Base-by-base conservation (phyloP, 2,329 filamentous ascomycete genomes). In the Trichoderma sp. region DNA sequence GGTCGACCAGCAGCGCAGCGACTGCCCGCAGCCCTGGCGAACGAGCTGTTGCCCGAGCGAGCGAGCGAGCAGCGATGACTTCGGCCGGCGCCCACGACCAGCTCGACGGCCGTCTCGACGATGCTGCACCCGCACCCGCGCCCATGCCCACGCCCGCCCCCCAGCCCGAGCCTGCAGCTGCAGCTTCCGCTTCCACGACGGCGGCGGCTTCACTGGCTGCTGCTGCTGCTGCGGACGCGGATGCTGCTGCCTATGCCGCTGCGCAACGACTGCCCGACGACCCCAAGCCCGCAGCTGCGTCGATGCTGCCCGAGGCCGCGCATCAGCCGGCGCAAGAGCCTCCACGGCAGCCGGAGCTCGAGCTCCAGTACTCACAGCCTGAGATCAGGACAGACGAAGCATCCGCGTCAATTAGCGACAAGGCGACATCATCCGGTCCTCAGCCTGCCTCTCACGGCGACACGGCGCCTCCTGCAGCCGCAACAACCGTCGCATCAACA, bases 51-150 rank as follows among this genome's bases (percentile, higher is more conserved):
- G 82, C 82, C 76, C 71, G 68, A 73, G 56, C 34, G 34, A 60
- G 57, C 57, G 61, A 62, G 59, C 52, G 74, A 75, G 78, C 77
- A 85, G 83, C 83, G 82, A 85, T 86, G 83, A 85, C 82, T 84
- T 86, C 83, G 83, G 84, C 83, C 74, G 78, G 78, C 75, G 78
- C 75, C 75, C 69, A 72, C 68, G 70, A 68, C 65, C 34, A 39
- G 34, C 68, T 64, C 67, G 55, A 65, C 61, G 60, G 67, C 64
- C 67, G 66, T 30, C 28, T 56, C 28, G 41, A 59, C 51, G 58
- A 63, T 63, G 58, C 34, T 12, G 34, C 34, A 39, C 34, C 34
- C 30, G 10, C 28, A 47, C 28, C 57, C 44, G 10, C 7, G 30
- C 30, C 34, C 34, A 39, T 14, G 34, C 34, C 44, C 65, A 50